Conservation (phyloP, 768 basidiomycete species). For the Porpolomopsis calyptriformis region DNA sequence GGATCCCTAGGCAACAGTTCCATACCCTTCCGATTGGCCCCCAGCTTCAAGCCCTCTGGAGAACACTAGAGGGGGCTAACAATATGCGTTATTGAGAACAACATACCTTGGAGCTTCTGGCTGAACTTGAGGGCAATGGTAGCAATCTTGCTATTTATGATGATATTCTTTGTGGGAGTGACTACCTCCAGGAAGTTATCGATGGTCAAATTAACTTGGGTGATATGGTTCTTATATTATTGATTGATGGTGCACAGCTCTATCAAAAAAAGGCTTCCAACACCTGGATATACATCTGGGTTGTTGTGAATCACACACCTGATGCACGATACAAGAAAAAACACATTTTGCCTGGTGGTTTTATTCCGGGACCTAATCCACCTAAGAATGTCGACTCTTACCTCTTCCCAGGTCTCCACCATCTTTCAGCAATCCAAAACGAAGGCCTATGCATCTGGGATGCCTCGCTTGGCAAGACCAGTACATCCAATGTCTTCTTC, state of each 20-base stretch:
- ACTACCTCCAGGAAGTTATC: constrained; percentile 18
- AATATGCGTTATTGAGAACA: constrained; percentile 20
- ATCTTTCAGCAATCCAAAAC: constrained; percentile 20
- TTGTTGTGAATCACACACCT: too few species aligned
- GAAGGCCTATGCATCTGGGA: constrained; percentile 18
- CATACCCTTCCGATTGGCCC: too few species aligned
- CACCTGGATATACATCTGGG: constrained; percentile 23
- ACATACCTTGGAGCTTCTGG: constrained; percentile 15
- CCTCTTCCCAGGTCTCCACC: too few species aligned
- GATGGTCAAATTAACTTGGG: constrained; percentile 14
- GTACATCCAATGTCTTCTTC: constrained; percentile 14
- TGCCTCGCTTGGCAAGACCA: background rate
- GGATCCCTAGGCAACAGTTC: constrained; percentile 20
- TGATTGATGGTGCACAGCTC: constrained; percentile 32
- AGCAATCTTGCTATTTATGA: background rate
- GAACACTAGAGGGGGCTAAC: constrained; percentile 14
- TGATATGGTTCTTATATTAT: constrained; percentile 26
- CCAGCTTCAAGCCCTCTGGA: constrained; percentile 27
- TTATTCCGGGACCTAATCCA: constrained; percentile 29
- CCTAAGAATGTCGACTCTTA: constrained; percentile 27
- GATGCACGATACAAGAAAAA: constrained; percentile 23
- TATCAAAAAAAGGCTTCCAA: constrained; percentile 25
- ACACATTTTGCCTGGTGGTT: constrained; percentile 21
- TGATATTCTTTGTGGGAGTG: constrained; percentile 19
- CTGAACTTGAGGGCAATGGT: constrained; percentile 7